Base-by-base conservation (phyloP, 2,329 filamentous ascomycete genomes). In the Cytospora chrysosperma region DNA sequence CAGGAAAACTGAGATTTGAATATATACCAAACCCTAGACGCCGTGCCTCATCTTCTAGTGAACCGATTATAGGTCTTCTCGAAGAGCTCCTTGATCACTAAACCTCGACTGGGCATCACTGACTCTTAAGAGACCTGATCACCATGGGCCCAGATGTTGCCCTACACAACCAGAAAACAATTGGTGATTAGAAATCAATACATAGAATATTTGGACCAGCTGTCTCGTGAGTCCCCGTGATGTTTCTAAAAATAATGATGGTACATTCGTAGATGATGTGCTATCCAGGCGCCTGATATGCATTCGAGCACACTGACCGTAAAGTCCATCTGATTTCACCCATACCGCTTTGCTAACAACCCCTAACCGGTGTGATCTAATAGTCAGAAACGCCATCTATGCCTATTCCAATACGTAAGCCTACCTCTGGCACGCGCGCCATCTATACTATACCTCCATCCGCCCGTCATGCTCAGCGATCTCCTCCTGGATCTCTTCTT, bases 401-500 rank as follows among this genome's bases (percentile, higher is more conserved):
- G 59, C 59, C 34, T 34, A 27, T 26, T 34, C 4, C 12, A 7
- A 34, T 19, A n/a, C 19, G 7, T 4, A 4, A 28, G 17, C 3
- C 15, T 27, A 17, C 26, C 19, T 55, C 37, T 13, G 19, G 30
- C n/a, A 55, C 47, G 27, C 27, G 17, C 37, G 24, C 26, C 37
- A 27, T 24, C 59, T 58, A 67, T n/a, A 71, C 59, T 58, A 67
- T n/a, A 71, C 72, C 67, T 76, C 75, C 73, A 72, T 75, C 12
- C 56, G 70, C 34, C 67, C 69, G 52, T 71, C 73, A 40, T 70
- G 66, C 63, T 71, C 70, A n/a, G 63, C 68, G 67, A 76, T 69
- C 32, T 74, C 75, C 57, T 76, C 75, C 54, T 72, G 72, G n/a
- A 69, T 69, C 40, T 72, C 72, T 56, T 75, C 76, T 60, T 89